phyloP scores from a whole-genome alignment of 179 eudicot genomes.

The Beta lomatogona region DNA sequence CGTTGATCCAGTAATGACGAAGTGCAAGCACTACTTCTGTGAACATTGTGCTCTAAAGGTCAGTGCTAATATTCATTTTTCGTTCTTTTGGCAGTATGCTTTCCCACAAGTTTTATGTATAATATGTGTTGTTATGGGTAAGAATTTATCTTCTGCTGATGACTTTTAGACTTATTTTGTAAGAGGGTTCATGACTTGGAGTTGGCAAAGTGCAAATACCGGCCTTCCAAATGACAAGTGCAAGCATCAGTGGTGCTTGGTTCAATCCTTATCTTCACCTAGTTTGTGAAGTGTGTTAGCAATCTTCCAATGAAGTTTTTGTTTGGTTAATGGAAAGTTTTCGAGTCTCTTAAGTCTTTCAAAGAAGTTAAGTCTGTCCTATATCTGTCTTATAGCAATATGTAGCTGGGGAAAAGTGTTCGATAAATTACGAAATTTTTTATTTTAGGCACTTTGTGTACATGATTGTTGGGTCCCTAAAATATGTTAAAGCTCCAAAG shows the following conservation, averaged over 20 bases:
- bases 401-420: neutral
- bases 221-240: too few relatives aligned
- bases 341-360: neutral
- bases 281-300: neutral
- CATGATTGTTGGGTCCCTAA: neutral
- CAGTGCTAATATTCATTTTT: slow-evolving; percentile 7
- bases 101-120: neutral
- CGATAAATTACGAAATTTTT: neutral
- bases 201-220: neutral
- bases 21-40: slow-evolving; percentile 92
- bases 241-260: neutral
- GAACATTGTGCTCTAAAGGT: slow-evolving; percentile 94
- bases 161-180: neutral
- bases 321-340: neutral
- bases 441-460: neutral
- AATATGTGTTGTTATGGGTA: neutral
- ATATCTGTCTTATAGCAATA: neutral
- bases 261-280: neutral
- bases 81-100: neutral
- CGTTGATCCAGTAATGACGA: slow-evolving; percentile 86
- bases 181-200: neutral
- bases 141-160: neutral
- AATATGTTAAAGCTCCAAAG: neutral
- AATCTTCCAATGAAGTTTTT: too few relatives aligned
- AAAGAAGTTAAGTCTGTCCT: neutral